Percentiles rank a stretch among this genome's conserved stretches.
Evolutionary conservation across 2,329 filamentous ascomycete genomes (phyloP).

Genomic region (Fonsecaea nubica): DNA sequence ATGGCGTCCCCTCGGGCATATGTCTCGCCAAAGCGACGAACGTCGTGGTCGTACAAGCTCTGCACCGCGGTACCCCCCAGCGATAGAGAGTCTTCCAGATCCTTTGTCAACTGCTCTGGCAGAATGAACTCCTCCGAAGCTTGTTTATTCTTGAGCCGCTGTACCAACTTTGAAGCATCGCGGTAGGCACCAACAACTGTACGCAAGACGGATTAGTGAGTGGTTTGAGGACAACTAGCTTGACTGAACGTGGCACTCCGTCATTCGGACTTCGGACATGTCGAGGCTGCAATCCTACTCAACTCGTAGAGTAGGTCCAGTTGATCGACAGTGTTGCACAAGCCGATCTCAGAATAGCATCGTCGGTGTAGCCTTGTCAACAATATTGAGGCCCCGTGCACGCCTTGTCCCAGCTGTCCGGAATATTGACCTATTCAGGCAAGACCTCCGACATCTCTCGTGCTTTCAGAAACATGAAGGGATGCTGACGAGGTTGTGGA

Average conservation of each 20-base stretch:
- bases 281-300: neutral
- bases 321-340: neutral
- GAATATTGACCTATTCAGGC: conserved; percentile 15
- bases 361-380: neutral
- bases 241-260: neutral
- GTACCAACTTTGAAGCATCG: conserved; percentile 43
- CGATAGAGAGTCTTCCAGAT: conserved; percentile 46
- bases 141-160: conserved; percentile 41
- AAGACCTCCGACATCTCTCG: conserved; percentile 10
- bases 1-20: conserved; percentile 47
- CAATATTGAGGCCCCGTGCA: neutral
- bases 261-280: neutral
- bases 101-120: conserved; percentile 37
- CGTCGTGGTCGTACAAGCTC: conserved; percentile 46
- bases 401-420: neutral
- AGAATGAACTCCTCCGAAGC: conserved; percentile 30
- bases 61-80: conserved; percentile 45
- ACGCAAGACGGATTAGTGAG: conserved; percentile 13
- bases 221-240: neutral
- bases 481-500: neutral
- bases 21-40: conserved; percentile 44
- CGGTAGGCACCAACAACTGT: conserved; percentile 44
- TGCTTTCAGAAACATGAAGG: neutral
- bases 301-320: neutral
- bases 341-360: conserved; percentile 13